A percentile compares a stretch with the other conserved stretches of the same genome.
These are phyloP conservation scores for Mycena alexandri DNA, from an alignment of 768 basidiomycete genomes.

Conservation along the genomic window DNA sequence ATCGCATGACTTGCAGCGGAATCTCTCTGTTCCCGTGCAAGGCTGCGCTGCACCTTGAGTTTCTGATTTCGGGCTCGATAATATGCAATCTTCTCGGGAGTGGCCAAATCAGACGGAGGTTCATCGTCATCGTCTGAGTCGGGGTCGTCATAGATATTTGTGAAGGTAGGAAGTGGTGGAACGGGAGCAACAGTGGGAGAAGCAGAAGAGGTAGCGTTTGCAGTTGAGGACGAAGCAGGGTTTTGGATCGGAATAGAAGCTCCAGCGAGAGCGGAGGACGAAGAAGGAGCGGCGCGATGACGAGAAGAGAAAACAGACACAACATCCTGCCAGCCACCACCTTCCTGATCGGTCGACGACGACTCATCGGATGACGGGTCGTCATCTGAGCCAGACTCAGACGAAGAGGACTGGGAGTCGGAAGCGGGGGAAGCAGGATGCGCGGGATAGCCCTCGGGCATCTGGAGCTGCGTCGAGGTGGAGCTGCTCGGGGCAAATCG, in stretches of 20 bases:
- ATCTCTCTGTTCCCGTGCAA: slow-evolving; percentile 1
- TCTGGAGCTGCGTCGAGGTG: slow-evolving; percentile 17
- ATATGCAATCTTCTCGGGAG: not conserved
- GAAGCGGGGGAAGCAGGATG: too few species aligned
- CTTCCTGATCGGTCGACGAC: too few species aligned
- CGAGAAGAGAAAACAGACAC: slow-evolving; percentile 1
- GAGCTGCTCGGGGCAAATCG: slow-evolving; percentile 26
- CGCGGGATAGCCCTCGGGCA: slow-evolving; percentile 20
- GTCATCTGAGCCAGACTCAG: slow-evolving; percentile 11
- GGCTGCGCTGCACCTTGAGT: not conserved
- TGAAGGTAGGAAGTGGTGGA: not conserved
- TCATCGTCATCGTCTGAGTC: slow-evolving; percentile 7
- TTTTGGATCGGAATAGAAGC: too few species aligned
- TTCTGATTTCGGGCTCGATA: not conserved
- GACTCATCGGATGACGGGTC: slow-evolving; percentile 10
- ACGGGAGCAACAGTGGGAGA: not conserved
- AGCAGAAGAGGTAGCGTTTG: not conserved
- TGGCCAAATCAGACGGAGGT: not conserved
- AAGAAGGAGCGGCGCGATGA: not conserved
- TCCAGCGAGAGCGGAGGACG: not conserved
- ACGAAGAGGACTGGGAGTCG: not conserved
- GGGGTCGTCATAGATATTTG: slow-evolving; percentile 19
- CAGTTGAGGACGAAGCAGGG: not conserved
- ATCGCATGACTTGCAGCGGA: slow-evolving; percentile 4
- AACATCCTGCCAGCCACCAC: slow-evolving; percentile 15